phyloP scores from a whole-genome alignment of 1,284 basidiomycete genomes.

The Moesziomyces globuligerus region DNA sequence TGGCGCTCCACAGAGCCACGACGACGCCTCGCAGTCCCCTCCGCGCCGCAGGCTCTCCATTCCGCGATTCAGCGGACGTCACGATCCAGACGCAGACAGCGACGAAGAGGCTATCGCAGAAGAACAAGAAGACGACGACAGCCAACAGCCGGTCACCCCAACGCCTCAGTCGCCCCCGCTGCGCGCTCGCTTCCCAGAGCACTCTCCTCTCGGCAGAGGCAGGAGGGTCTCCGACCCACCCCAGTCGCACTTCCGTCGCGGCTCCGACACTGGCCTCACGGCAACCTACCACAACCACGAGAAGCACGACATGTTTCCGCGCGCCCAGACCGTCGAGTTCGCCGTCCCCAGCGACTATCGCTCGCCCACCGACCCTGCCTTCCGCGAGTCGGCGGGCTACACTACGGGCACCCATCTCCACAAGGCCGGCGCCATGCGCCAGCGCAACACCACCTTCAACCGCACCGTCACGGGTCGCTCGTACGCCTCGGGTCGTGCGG shows the following conservation, averaged over 20 bases:
- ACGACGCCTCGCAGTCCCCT: neutral
- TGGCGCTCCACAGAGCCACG: neutral
- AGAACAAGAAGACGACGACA: constrained; percentile 4
- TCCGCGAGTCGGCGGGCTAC: constrained; percentile 16
- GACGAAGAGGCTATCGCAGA: constrained; percentile 26
- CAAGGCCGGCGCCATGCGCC: constrained; percentile 14
- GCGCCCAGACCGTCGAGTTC: constrained; percentile 74
- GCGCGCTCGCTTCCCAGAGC: constrained; percentile 36
- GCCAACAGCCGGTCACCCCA: neutral
- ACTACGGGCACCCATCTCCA: constrained; percentile 14
- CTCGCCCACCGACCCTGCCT: constrained; percentile 10
- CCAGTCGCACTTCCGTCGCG: constrained; percentile 32
- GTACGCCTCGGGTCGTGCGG: constrained; percentile 33
- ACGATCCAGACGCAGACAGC: constrained; percentile 35
- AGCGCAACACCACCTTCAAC: constrained; percentile 30
- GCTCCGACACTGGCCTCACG: constrained; percentile 43
- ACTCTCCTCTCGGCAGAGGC: constrained; percentile 9
- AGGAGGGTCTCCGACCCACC: constrained; percentile 51
- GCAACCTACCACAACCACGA: constrained; percentile 20
- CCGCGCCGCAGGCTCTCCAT: constrained; percentile 31
- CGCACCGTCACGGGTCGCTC: constrained; percentile 49
- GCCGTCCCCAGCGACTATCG: constrained; percentile 67
- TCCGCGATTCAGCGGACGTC: constrained; percentile 30
- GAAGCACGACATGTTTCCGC: constrained; percentile 68
- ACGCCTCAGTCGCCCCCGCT: constrained; percentile 20